Base-by-base conservation (phyloP, 176 grass and related monocot genomes). In the Oryza glumipatula region DNA sequence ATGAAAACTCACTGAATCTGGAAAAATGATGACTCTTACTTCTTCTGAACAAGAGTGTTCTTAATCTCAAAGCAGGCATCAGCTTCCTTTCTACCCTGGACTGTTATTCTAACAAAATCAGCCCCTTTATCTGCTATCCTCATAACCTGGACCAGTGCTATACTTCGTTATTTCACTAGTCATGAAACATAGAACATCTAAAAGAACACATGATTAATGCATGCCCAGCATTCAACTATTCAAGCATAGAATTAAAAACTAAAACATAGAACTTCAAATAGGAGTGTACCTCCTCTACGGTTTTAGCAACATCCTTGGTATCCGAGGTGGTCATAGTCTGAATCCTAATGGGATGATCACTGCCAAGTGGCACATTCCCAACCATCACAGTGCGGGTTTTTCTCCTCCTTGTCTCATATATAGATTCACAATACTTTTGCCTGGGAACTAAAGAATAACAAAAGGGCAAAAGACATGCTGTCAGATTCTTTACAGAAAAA, bases 271-370 rank as follows among this genome's bases (percentile, higher is more conserved):
- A 80, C 39, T 80, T 89, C 32, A 72, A 11, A 85, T 67, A 56
- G 75, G 33, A 41, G 74, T 33, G 0, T 66, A 99, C 96, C 96
- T 99, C 96, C 83, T 96, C 91, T 38, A 99, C 94, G 0, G 94
- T 96, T 85, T 94, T 94, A 36, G 86, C 86, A 15, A 99, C 94
- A 89, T 99, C 94, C 75, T 99, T 99, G 67, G 96, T 99, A 73
- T 99, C 96, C 58, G 93, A 94, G 70, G 91, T 99, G 9, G 96
- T 99, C 96, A 99, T 99, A 46, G 96, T 99, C 67, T 99, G 96
- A 83, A 99, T 88, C 88, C 93, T 88, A 39, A 96, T 96, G 7
- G 96, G 96, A 84, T 99, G 96, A 77, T 99, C 94, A 19, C 96
- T 99, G 49, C 96, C 96, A 75, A 99, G 89, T 35, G 96, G 49